Evolutionary conservation across 306 rosid genomes (phyloP).

Genomic region (Ammopiptanthus mongolicus): DNA sequence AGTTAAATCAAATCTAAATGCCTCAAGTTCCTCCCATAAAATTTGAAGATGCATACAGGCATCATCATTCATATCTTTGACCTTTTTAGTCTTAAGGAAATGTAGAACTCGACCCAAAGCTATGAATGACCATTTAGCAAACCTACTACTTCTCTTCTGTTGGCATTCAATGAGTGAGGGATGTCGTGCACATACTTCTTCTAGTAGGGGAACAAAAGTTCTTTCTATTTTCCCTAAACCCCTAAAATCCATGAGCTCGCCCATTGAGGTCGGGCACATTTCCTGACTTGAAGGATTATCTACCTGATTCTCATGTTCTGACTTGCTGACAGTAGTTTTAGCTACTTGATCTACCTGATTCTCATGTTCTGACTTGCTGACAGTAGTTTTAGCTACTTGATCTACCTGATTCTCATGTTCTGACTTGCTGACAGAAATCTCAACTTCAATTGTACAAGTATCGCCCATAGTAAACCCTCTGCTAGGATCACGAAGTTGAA

Average conservation of each 20-base stretch:
- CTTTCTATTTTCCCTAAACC: neutral
- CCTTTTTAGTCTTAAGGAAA: slow-evolving; percentile 17
- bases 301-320: no score
- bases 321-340: no score
- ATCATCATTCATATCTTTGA: slow-evolving; percentile 2
- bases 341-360: neutral
- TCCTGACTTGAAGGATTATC: neutral
- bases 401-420: neutral
- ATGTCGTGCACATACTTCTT: neutral
- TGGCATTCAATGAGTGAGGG: neutral
- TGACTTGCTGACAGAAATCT: slow-evolving; percentile 30
- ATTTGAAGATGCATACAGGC: neutral
- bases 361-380: neutral
- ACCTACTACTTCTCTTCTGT: neutral
- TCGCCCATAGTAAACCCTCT: slow-evolving; percentile 49
- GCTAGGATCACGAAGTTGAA: slow-evolving; percentile 35
- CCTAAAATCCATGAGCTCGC: neutral
- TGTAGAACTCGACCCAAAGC: slow-evolving; percentile 24
- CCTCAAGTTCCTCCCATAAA: slow-evolving; percentile 26
- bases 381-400: neutral
- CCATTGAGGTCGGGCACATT: neutral
- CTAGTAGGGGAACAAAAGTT: slow-evolving; percentile 2
- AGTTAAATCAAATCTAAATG: neutral
- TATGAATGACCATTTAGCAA: slow-evolving; percentile 17
- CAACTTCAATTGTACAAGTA: slow-evolving; percentile 50